Evolutionary conservation across 805 yeast species (phyloP).

Genomic region (Pachysolen tannophilus): DNA sequence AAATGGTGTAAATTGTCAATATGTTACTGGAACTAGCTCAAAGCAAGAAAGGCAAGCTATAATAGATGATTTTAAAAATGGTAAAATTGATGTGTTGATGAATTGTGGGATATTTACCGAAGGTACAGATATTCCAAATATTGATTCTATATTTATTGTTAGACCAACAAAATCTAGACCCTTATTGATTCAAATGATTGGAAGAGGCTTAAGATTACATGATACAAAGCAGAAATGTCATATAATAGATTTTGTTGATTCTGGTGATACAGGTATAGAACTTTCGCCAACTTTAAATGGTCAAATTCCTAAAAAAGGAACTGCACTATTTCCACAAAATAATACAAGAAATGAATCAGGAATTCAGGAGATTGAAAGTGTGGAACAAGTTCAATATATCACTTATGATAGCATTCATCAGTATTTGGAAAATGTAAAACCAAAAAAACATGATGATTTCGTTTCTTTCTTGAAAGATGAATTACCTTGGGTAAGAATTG

Average conservation of each 20-base stretch:
- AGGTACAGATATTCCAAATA: slow-evolving; percentile 89
- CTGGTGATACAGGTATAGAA: slow-evolving; percentile 42
- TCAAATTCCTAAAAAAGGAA: slow-evolving; percentile 2
- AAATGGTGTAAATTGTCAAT: slow-evolving; percentile 61
- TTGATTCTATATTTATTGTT: slow-evolving; percentile 71
- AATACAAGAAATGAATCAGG: too few species aligned
- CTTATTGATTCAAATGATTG: slow-evolving; percentile 78
- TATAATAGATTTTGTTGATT: slow-evolving; percentile 70
- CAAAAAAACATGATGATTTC: slow-evolving; percentile 2
- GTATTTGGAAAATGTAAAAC: slow-evolving; percentile 4
- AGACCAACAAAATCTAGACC: slow-evolving; percentile 76
- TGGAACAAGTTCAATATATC: slow-evolving; percentile 5
- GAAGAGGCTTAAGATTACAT: slow-evolving; percentile 72
- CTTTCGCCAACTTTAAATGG: slow-evolving; percentile 48
- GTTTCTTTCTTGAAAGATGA: slow-evolving; percentile 2
- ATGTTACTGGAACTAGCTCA: slow-evolving; percentile 61
- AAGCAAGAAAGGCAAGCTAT: slow-evolving; percentile 40
- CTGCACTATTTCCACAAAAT: slow-evolving; percentile 1
- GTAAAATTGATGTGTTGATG: slow-evolving; percentile 63
- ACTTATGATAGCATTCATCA: slow-evolving; percentile 8
- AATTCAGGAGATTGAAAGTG: slow-evolving; percentile 3
- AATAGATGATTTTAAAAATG: slow-evolving; percentile 50
- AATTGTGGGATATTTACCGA: slow-evolving; percentile 91
- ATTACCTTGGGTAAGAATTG: slow-evolving; percentile 9
- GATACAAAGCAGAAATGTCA: slow-evolving; percentile 59